A percentile compares a stretch with the other conserved stretches of the same genome.
Evolutionary conservation across 306 rosid genomes (phyloP).

Genomic region (Corylus heterophylla): DNA sequence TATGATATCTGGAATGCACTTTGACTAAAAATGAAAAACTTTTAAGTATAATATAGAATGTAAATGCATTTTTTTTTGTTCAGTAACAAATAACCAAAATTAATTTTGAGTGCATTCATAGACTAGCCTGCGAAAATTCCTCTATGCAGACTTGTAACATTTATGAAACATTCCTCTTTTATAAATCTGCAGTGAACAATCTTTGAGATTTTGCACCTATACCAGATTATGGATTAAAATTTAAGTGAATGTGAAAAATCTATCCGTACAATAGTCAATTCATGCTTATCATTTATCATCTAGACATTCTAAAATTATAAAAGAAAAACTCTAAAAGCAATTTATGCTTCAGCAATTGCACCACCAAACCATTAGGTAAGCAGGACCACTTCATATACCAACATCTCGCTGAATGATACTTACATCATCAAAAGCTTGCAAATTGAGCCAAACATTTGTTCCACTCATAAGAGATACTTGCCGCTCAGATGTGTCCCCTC

Average conservation of each 20-base stretch:
- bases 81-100: slow-evolving; percentile 7
- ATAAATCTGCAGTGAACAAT: background rate
- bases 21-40: background rate
- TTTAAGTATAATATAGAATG: slow-evolving; percentile 12
- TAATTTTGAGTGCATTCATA: slow-evolving; percentile 6
- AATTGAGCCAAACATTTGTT: slow-evolving; percentile 97
- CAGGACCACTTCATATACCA: slow-evolving; percentile 16
- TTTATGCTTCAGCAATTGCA: slow-evolving; percentile 6
- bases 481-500: slow-evolving; percentile 95
- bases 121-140: background rate
- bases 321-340: slow-evolving; percentile 9
- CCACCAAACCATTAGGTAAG: slow-evolving; percentile 11
- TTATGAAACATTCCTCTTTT: background rate
- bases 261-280: background rate
- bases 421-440: slow-evolving; percentile 89
- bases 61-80: slow-evolving; percentile 9
- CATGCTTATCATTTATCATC: background rate
- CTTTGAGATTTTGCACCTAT: slow-evolving; percentile 4
- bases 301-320: background rate
- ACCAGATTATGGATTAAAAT: slow-evolving; percentile 2
- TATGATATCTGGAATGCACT: slow-evolving; percentile 7
- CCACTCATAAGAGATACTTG: slow-evolving; percentile 99
- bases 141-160: background rate
- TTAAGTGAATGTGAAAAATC: background rate
- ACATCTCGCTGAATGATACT: slow-evolving; percentile 36